Evolutionary conservation across 1,139 yeast species (phyloP), one percentile per base, ranked within the genome.

Genomic region (Taphrina communis): DNA sequence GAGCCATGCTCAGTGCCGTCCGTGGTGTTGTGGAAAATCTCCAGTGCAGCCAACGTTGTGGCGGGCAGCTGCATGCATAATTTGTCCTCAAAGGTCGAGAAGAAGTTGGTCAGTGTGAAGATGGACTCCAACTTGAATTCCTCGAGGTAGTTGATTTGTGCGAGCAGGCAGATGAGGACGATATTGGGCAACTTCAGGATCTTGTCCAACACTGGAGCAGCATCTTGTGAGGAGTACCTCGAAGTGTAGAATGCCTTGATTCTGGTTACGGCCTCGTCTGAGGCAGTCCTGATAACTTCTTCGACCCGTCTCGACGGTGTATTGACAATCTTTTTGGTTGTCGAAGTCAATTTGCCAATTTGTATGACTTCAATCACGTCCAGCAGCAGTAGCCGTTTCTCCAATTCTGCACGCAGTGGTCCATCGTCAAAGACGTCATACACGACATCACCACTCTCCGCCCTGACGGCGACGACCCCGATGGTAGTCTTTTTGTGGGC

Each of bases 401-500:
- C 93, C 44, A 93, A 78, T 72, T 88, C 88, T 53, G 81, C 83
- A 35, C 87, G 80, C 36, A 85, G 77, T 2, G 80, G 78, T 41
- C 82, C 81, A 74, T 88, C 94, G 2, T 76, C 76, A 75, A 94
- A 91, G 7, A 79, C 78, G 76, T 94, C 98, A 72, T 85, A 85
- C 0, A 90, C 77, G 5, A 92, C 83, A 66, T 89, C 92, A 0
- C 97, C 97, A 0, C 94, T 88, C 1, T 86, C 80, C 0, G 94
- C 87, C 72, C 89, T 89, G 0, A 89, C 86, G 0, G 95, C 91
- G 11, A 91, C 84, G 0, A 90, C 70, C 0, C 85, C 81, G 69
- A 82, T 75, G 17, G 17, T 25, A 5, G 38, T 61, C 42, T 53
- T 53, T 25, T 50, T 50, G 12, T 21, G 53, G 8, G 53, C 53